Conservation (phyloP, 345 rosid genomes). For the Gossypium longicalyx region DNA sequence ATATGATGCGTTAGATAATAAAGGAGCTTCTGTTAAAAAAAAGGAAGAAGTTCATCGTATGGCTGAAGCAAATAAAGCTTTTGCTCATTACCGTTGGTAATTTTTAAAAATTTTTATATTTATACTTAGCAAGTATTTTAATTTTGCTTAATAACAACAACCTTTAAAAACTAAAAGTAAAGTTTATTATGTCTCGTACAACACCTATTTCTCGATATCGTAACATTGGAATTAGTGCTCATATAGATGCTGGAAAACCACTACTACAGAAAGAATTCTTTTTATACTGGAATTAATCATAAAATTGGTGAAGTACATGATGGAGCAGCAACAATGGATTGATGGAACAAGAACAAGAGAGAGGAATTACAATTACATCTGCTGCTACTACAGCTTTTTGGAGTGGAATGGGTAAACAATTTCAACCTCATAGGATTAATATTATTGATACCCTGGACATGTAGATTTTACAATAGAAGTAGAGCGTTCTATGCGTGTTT, state of each 20-base stretch:
- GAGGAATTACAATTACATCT: conserved; percentile 96
- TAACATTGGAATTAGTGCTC: conserved; percentile 96
- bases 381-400: conserved; percentile 96
- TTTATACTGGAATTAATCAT: conserved; percentile 92
- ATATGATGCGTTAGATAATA: no score
- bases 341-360: conserved; percentile 99
- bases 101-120: no score
- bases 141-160: no score
- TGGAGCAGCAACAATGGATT: conserved; percentile 98
- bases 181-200: conserved; percentile 8
- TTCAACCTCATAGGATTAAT: conserved; percentile 74
- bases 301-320: conserved; percentile 97
- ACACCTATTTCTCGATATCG: conserved; percentile 31
- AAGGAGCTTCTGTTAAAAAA: no score
- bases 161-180: no score
- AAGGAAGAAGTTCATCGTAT: no score
- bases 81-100: no score
- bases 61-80: no score
- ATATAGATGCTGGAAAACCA: conserved; percentile 97
- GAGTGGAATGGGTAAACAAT: conserved; percentile 15
- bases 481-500: no score
- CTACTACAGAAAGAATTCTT: conserved; percentile 85
- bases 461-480: no score
- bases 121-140: no score
- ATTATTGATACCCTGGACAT: conserved; percentile 28